Percentiles rank a stretch among this genome's conserved stretches.
Evolutionary conservation across 495 filamentous ascomycete genomes (phyloP).

Genomic region (Tuber indicum): DNA sequence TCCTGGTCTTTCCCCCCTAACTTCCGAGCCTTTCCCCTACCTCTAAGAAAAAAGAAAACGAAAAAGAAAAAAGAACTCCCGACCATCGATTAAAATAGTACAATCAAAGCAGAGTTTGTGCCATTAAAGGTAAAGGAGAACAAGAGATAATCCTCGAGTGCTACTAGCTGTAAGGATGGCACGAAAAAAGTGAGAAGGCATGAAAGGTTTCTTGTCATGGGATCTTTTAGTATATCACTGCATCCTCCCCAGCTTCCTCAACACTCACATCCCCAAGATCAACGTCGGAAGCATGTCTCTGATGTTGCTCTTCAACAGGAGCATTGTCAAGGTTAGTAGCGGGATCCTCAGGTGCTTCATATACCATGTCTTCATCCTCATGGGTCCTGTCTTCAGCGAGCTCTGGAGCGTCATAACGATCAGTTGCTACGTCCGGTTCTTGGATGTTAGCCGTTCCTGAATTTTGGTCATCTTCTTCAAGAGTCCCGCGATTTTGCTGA

Average conservation of each 20-base stretch:
- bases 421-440: conserved; percentile 47
- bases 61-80: background rate
- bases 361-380: conserved; percentile 34
- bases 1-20: background rate
- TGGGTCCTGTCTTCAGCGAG: conserved; percentile 45
- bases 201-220: conserved; percentile 4
- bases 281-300: conserved; percentile 39
- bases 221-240: conserved; percentile 66
- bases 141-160: background rate
- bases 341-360: conserved; percentile 22
- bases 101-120: background rate
- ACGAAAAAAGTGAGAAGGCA: background rate
- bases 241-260: conserved; percentile 72
- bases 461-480: conserved; percentile 31
- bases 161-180: background rate
- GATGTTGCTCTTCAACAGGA: conserved; percentile 16
- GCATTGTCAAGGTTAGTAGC: conserved; percentile 38
- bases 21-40: background rate
- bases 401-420: conserved; percentile 48
- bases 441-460: conserved; percentile 46
- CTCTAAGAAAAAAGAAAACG: background rate
- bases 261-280: conserved; percentile 58
- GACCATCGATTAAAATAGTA: background rate
- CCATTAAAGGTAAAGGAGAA: background rate
- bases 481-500: conserved; percentile 22